Evolutionary conservation across 2,329 filamentous ascomycete species (phyloP).

Genomic region (Aotearoamyces nothofagi): DNA sequence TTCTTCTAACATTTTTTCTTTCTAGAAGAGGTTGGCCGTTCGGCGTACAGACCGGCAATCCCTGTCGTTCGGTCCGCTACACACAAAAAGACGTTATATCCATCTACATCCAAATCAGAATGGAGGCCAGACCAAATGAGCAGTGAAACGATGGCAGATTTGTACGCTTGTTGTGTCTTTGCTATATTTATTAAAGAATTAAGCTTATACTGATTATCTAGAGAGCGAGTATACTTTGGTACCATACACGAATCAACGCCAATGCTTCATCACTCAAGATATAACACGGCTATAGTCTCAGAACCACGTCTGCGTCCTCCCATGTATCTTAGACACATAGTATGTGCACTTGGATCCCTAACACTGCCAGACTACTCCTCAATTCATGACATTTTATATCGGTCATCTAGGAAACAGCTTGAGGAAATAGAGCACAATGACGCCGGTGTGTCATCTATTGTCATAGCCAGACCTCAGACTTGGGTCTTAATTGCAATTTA

Average conservation of each 20-base stretch:
- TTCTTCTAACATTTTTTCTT: slow-evolving; percentile 1
- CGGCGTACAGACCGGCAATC: neutral
- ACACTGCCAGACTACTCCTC: slow-evolving; percentile 63
- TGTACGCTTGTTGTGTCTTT: neutral
- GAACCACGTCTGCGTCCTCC: slow-evolving; percentile 70
- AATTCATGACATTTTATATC: slow-evolving; percentile 73
- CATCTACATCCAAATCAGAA: neutral
- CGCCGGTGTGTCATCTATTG: slow-evolving; percentile 72
- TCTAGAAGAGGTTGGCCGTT: neutral
- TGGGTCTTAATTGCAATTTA: slow-evolving; percentile 68
- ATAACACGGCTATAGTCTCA: slow-evolving; percentile 61
- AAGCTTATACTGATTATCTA: slow-evolving; percentile 10
- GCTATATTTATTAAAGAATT: neutral
- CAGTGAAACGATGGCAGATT: neutral
- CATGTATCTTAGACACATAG: slow-evolving; percentile 73
- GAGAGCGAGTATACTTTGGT: slow-evolving; percentile 64
- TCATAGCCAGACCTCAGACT: slow-evolving; percentile 66
- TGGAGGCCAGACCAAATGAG: neutral
- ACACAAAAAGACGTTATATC: neutral
- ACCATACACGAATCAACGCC: slow-evolving; percentile 71
- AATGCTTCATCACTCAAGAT: slow-evolving; percentile 74
- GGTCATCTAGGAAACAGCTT: slow-evolving; percentile 70
- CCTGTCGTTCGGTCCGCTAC: neutral
- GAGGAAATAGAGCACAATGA: slow-evolving; percentile 81
- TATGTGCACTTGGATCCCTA: slow-evolving; percentile 75